Conservation (phyloP, 1,139 yeast genomes). For the Suhomyces anneliseae region DNA sequence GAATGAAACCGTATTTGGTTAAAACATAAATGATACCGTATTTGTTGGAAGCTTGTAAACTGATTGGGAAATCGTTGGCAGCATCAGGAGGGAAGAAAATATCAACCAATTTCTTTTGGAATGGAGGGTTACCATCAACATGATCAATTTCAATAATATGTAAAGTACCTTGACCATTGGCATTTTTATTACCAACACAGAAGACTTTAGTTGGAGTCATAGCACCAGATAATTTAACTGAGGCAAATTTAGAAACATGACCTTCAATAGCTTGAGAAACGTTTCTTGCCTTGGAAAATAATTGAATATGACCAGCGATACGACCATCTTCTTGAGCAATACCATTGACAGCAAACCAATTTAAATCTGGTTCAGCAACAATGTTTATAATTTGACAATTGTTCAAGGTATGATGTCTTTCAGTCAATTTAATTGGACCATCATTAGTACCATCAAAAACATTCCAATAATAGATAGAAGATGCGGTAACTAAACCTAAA, state of each 20-base stretch:
- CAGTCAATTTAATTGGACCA: conserved; percentile 77
- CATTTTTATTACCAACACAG: conserved; percentile 85
- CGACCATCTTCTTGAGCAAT: conserved; percentile 94
- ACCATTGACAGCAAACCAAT: conserved; percentile 96
- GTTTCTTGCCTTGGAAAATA: conserved; percentile 82
- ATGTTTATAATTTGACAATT: conserved; percentile 91
- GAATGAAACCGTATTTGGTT: conserved; percentile 96
- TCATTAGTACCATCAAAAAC: conserved; percentile 77
- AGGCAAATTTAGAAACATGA: conserved; percentile 90
- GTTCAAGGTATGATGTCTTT: conserved; percentile 76
- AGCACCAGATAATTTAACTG: conserved; percentile 72
- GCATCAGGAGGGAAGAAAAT: conserved; percentile 98
- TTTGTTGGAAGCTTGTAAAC: conserved; percentile 81
- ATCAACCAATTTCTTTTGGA: conserved; percentile 87
- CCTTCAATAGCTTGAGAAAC: conserved; percentile 98
- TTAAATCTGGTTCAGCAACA: conserved; percentile 74
- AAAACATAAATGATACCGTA: conserved; percentile 86
- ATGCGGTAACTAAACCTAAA: conserved; percentile 82
- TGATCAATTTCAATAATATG: conserved; percentile 97
- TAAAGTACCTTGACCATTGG: conserved; percentile 81
- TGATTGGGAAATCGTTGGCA: conserved; percentile 92
- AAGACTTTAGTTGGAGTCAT: conserved; percentile 79
- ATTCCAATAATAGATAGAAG: conserved; percentile 76
- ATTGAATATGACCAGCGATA: conserved; percentile 94
- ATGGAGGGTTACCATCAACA: conserved; percentile 79